These are phyloP conservation scores for Vanrija pseudolonga DNA, from an alignment of 1,284 basidiomycete genomes.

Conservation along the genomic window DNA sequence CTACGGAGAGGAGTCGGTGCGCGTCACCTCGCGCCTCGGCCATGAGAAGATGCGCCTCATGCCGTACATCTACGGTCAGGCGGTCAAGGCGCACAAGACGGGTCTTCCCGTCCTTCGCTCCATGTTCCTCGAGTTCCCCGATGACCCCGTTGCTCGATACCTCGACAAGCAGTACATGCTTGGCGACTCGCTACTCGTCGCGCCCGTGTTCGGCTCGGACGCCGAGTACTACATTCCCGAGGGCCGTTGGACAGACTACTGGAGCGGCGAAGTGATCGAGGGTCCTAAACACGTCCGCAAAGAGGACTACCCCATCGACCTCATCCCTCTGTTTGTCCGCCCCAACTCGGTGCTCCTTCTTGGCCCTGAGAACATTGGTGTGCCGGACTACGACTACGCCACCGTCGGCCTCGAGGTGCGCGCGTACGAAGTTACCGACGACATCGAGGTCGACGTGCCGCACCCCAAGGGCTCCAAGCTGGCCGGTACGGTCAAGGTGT, in stretches of 20 bases:
- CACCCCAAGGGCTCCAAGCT: conserved; percentile 37
- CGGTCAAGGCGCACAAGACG: conserved; percentile 58
- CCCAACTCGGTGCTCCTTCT: conserved; percentile 58
- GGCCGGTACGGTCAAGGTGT: conserved; percentile 22
- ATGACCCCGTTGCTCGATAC: conserved; percentile 61
- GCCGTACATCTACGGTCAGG: conserved; percentile 68
- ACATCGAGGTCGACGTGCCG: conserved; percentile 52
- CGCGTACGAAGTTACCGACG: conserved; percentile 54
- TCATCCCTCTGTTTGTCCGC: conserved; percentile 65
- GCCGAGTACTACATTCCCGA: conserved; percentile 66
- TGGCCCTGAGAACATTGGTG: conserved; percentile 56
- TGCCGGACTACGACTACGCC: conserved; percentile 64
- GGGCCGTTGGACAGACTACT: conserved; percentile 62
- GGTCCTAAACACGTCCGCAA: conserved; percentile 38
- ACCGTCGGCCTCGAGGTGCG: conserved; percentile 55
- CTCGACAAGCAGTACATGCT: conserved; percentile 67
- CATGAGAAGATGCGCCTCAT: conserved; percentile 66
- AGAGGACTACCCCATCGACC: conserved; percentile 32
- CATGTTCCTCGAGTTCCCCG: conserved; percentile 69
- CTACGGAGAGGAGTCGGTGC: conserved; percentile 66
- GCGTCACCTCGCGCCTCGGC: conserved; percentile 62
- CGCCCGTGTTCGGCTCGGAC: conserved; percentile 64
- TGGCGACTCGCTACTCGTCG: conserved; percentile 66
- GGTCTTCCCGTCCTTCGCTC: conserved; percentile 66
- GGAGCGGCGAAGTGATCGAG: conserved; percentile 25